These are phyloP conservation scores for Penicillium pancosmium DNA, from an alignment of 495 filamentous ascomycete species.

Conservation along the genomic window DNA sequence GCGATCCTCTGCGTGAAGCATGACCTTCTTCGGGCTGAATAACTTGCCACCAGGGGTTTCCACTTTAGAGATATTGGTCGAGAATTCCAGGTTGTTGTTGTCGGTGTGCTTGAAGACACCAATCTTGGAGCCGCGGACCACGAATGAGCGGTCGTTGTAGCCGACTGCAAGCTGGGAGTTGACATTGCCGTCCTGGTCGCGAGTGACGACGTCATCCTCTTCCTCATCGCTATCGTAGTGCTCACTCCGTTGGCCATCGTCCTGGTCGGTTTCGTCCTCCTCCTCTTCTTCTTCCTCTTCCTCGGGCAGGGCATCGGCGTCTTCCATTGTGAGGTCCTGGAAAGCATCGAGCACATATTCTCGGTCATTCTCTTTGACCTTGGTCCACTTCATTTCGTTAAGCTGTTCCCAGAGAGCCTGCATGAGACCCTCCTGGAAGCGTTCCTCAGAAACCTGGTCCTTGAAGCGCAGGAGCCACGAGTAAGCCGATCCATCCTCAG, in stretches of 20 bases:
- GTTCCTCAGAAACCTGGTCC: slow-evolving; percentile 74
- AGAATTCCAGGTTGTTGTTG: slow-evolving; percentile 92
- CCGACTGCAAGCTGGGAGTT: slow-evolving; percentile 98
- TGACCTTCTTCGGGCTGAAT: slow-evolving; percentile 96
- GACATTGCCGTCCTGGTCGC: slow-evolving; percentile 76
- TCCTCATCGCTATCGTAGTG: slow-evolving; percentile 93
- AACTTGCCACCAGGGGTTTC: slow-evolving; percentile 83
- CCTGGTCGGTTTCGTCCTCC: slow-evolving; percentile 59
- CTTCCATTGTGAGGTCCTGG: slow-evolving; percentile 92
- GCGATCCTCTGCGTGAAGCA: slow-evolving; percentile 91
- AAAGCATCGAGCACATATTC: slow-evolving; percentile 97
- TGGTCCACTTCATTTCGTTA: slow-evolving; percentile 92
- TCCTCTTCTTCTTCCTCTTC: slow-evolving; percentile 69
- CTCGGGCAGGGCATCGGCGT: slow-evolving; percentile 59
- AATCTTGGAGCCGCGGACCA: slow-evolving; percentile 95
- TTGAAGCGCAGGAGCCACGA: slow-evolving; percentile 96
- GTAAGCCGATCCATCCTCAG: slow-evolving; percentile 83
- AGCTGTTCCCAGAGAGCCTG: slow-evolving; percentile 96
- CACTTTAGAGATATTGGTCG: slow-evolving; percentile 96
- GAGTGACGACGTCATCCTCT: slow-evolving; percentile 76
- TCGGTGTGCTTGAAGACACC: slow-evolving; percentile 97
- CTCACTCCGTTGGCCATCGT: slow-evolving; percentile 69
- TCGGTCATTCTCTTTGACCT: slow-evolving; percentile 85
- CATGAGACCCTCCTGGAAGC: slow-evolving; percentile 93
- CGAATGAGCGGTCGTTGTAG: slow-evolving; percentile 96